Base-by-base conservation (phyloP, 768 basidiomycete genomes). In the Boletus speciosus region DNA sequence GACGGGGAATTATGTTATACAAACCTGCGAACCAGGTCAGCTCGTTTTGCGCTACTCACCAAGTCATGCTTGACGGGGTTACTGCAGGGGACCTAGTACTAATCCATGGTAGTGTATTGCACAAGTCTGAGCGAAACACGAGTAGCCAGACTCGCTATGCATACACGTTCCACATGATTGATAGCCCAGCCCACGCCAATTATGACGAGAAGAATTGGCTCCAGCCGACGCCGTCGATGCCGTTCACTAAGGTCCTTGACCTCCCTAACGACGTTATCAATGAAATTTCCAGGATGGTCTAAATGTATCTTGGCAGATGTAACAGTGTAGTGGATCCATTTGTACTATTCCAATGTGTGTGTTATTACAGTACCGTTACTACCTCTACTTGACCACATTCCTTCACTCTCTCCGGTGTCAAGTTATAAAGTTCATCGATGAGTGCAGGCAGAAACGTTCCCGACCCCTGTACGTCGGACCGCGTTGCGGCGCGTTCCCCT, bases 201-300 rank as follows among this genome's bases (percentile, higher is more conserved):
- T 97, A 95, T 54, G 96, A 98, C 57, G 80, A 83, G 63, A 91
- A 90, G 81, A 98, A 97, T 66, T 97, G 95, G 95, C 74, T 98
- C 54, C 95, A 98, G 67, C 93, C 95, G 1, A 93, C 93, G 4
- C 58, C 74, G 10, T 80, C 76, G 12, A 87, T 90, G 86, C 91
- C 94, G 2, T 97, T 98, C 72, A 79, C 84, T 25, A 78, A 71
- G 57, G 72, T 89, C 25, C 63, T 89, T 7, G 69, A 73, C 6
- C 10, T 25, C 10, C 61, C 67, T n/a, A 55, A 56, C n/a, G 42
- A 47, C 19, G 34, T 38, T 29, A 47, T 50, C 27, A 41, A 16
- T 40, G 49, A 41, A 23, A 7, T 19, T 3, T 10, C 21, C 6
- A 19, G 27, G 6, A 32, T 29, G 48, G 37, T 41, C 43, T 52